phyloP scores from a whole-genome alignment of 2,329 filamentous ascomycete species.

The Diplodia seriata region DNA sequence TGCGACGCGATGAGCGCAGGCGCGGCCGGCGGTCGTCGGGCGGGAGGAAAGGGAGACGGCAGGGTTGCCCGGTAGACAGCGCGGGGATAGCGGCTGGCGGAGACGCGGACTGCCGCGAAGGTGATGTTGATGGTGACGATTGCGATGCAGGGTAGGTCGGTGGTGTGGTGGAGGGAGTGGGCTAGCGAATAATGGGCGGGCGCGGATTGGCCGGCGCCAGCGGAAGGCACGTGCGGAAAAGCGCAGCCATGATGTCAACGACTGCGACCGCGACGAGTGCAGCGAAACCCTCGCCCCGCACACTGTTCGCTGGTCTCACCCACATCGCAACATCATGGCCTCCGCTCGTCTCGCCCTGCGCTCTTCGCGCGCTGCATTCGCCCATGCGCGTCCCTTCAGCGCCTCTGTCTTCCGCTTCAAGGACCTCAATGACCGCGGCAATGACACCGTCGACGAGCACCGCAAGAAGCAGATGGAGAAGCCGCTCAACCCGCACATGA shows the following conservation, averaged over 20 bases:
- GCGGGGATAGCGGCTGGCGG: background rate
- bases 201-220: slow-evolving; percentile 10
- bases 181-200: slow-evolving; percentile 10
- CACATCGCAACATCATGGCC: slow-evolving; percentile 50
- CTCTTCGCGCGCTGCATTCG: slow-evolving; percentile 52
- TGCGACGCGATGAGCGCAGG: slow-evolving; percentile 15
- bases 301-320: background rate
- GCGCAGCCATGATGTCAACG: slow-evolving; percentile 29
- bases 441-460: slow-evolving; percentile 62
- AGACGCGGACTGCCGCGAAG: background rate
- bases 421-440: slow-evolving; percentile 57
- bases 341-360: slow-evolving; percentile 54
- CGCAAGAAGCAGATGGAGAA: slow-evolving; percentile 64
- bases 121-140: background rate
- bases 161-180: background rate
- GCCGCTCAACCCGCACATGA: slow-evolving; percentile 66
- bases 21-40: background rate
- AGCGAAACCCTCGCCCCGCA: background rate
- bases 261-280: slow-evolving; percentile 8
- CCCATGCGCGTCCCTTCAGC: slow-evolving; percentile 47
- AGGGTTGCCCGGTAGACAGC: background rate
- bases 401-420: slow-evolving; percentile 48
- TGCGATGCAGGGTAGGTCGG: background rate
- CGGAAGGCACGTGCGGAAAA: slow-evolving; percentile 15
- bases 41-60: slow-evolving; percentile 21